Base-by-base conservation (phyloP, 1,284 basidiomycete species). In the Ganoderma multipileum region DNA sequence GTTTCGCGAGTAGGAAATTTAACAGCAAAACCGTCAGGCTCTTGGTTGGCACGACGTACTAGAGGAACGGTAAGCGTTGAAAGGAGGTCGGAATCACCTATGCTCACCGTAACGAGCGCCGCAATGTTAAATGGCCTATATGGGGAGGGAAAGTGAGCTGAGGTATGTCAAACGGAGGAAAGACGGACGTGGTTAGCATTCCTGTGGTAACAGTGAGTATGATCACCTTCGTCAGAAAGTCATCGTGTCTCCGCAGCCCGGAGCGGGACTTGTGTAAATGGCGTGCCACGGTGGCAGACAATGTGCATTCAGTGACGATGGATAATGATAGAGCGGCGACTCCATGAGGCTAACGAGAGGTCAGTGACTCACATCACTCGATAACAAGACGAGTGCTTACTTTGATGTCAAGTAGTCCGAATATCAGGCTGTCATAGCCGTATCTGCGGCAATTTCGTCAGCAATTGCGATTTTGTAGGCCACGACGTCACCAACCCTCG, bases 201-300 rank as follows among this genome's bases (percentile, higher is more conserved):
- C 52, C 52, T 11, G 30, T 55, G 2, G 52, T 55, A 7, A 55
- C 30, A 6, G 30, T 33, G 7, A 55, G 52, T 7, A 33, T 9
- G 52, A 55, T 55, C 20, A 55, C 30, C 52, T 55, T 55, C 30
- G 52, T 55, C 1, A 55, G 52, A 20, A 55, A 55, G 52, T 55
- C 28, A 18, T 55, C 28, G 7, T 55, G 28, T 12, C 9, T 55
- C 28, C 6, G 18, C 52, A 55, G 6, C 52, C 52, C 52, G 4
- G 52, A 55, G 52, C 52, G 30, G 1, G 28, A 14, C 3, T 33
- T 55, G 28, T 55, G 4, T 4, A 55, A 20, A 20, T 55, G 28
- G 5, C 2, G 7, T 8, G 52, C 52, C 2, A 55, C 28, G 18
- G 52, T 3, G 52, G 28, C 52, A 28, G 52, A 55, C 12, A 55